Conservation (phyloP, 2,329 filamentous ascomycete genomes). For the Colletotrichum echinochloae region DNA sequence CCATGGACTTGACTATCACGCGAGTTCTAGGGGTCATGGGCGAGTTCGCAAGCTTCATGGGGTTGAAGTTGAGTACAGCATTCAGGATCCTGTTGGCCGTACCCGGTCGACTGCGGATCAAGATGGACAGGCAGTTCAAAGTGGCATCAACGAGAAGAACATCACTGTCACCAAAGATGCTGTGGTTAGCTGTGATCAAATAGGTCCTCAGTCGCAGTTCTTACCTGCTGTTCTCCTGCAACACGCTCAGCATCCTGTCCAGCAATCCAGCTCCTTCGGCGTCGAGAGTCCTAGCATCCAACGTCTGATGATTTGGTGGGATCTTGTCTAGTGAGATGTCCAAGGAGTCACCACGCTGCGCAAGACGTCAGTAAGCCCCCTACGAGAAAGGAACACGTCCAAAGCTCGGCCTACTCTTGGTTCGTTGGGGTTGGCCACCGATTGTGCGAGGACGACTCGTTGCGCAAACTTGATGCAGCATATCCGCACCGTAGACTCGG, state of each 20-base stretch:
- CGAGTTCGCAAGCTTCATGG: constrained; percentile 81
- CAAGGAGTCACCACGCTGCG: constrained; percentile 60
- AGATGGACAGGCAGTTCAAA: constrained; percentile 84
- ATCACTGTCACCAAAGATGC: constrained; percentile 69
- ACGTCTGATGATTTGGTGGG: constrained; percentile 82
- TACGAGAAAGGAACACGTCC: background rate
- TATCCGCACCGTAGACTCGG: constrained; percentile 81
- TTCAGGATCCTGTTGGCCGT: constrained; percentile 88
- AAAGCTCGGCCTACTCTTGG: constrained; percentile 73
- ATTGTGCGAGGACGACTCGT: constrained; percentile 91
- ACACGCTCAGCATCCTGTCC: constrained; percentile 84
- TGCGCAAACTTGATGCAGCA: constrained; percentile 99
- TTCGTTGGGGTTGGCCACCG: constrained; percentile 83
- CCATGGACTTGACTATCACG: constrained; percentile 91
- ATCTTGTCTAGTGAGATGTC: constrained; percentile 91
- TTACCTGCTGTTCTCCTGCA: constrained; percentile 89
- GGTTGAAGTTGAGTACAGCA: constrained; percentile 91
- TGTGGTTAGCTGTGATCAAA: constrained; percentile 34
- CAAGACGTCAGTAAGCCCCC: constrained; percentile 43
- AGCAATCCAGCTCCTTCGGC: constrained; percentile 92
- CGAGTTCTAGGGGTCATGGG: constrained; percentile 83
- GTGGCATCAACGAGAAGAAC: constrained; percentile 90
- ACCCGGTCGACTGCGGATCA: constrained; percentile 84
- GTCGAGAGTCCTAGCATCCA: constrained; percentile 85
- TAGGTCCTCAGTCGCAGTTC: constrained; percentile 44